Base-by-base conservation (phyloP, 202 grass and related monocot species). In the Carex sylvatica region DNA sequence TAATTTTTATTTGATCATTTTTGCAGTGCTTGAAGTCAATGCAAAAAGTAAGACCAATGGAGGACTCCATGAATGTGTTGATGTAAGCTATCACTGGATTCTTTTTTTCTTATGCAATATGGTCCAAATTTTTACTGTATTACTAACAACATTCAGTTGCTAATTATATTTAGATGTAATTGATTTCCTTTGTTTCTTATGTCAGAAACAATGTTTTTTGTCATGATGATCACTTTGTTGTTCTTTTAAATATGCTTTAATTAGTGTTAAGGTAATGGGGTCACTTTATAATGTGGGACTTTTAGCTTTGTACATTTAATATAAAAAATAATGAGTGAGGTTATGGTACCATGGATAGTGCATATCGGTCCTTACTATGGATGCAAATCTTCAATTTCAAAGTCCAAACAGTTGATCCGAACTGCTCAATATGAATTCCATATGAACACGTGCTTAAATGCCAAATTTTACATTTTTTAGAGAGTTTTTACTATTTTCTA, bases 21-120 rank as follows among this genome's bases (percentile, higher is more conserved):
- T 79, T 66, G 46, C 69, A 85, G 72, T 66, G 66, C 18, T 58
- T 85, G 16, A 79, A 61, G 74, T 68, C 46, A 85, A 79, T 79
- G 54, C 14, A 24, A 85, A 85, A 15, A 42, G 28, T 44, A 80
- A 68, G 33, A 79, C 22, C 54, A 46, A 42, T 68, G 61, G 28
- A 80, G 47, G 52, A 53, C 28, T 85, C 49, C 61, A 58, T 80
- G 51, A 80, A 58, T 31, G 8, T 58, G 56, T 85, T 40, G 11
- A 79, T 31, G 84, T 85, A 71, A 85, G 72, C 59, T 77, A 26
- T 71, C 18, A 69, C 33, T 77, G 7, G 16, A 58, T 35, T 59
- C 3, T 36, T 11, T 73, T 71, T 23, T 9, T 28, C 19, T 19
- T 19, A 12, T 12, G n/a, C 40, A 70, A 70, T 71, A 23, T 71